phyloP scores from a whole-genome alignment of 23 red algal species.

The Gracilaria gracilis region DNA sequence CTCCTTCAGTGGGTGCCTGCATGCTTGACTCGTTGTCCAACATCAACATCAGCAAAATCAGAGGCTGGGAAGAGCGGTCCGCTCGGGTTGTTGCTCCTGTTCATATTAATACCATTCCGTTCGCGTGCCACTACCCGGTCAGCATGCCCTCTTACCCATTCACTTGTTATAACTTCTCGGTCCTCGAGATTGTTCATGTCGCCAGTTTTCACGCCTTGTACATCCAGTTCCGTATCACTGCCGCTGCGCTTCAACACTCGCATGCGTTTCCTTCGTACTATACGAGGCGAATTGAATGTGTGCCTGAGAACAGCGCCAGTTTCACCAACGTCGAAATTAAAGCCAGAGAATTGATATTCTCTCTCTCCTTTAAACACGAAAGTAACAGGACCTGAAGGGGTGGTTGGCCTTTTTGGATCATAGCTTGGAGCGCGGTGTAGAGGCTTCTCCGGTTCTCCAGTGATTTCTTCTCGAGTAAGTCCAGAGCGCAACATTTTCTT shows the following conservation, averaged over 20 bases:
- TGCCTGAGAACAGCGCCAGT: slow-evolving; percentile 60
- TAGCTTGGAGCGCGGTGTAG: slow-evolving; percentile 54
- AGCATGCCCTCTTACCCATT: slow-evolving; percentile 42
- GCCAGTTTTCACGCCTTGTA: slow-evolving; percentile 19
- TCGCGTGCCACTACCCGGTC: neutral
- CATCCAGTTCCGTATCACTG: slow-evolving; percentile 74
- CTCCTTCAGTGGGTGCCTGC: slow-evolving; percentile 41
- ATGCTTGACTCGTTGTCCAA: slow-evolving; percentile 25
- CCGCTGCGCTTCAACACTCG: slow-evolving; percentile 51
- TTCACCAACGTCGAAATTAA: slow-evolving; percentile 72
- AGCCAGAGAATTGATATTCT: slow-evolving; percentile 66
- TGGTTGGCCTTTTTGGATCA: slow-evolving; percentile 38
- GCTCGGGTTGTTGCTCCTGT: neutral
- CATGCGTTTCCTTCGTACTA: slow-evolving; percentile 55
- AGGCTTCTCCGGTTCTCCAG: slow-evolving; percentile 50
- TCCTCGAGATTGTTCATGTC: neutral
- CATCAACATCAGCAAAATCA: slow-evolving; percentile 7
- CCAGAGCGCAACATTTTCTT: slow-evolving; percentile 68
- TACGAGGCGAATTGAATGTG: slow-evolving; percentile 36
- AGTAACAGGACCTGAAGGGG: slow-evolving; percentile 54
- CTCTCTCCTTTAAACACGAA: slow-evolving; percentile 55
- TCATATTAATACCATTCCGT: neutral
- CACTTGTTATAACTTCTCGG: slow-evolving; percentile 12
- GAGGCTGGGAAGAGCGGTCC: neutral
- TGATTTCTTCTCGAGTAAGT: slow-evolving; percentile 64